Evolutionary conservation across 2,329 filamentous ascomycete genomes (phyloP).

Genomic region (Macrophomina pseudophaseolina): DNA sequence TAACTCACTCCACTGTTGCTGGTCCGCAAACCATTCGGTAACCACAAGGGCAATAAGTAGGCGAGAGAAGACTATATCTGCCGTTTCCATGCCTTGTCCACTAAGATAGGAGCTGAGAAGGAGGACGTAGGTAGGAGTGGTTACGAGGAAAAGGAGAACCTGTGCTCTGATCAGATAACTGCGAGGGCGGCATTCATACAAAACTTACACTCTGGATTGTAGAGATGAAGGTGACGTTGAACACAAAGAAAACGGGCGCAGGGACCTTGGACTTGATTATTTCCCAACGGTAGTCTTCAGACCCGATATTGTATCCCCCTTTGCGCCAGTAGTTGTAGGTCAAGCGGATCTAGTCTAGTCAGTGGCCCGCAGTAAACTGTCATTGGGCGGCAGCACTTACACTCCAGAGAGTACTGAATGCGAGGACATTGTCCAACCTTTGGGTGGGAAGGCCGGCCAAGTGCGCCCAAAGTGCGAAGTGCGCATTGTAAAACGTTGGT

Average conservation of each 20-base stretch:
- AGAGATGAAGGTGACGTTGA: slow-evolving; percentile 91
- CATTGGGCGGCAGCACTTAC: slow-evolving; percentile 54
- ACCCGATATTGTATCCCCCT: slow-evolving; percentile 86
- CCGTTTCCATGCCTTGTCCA: slow-evolving; percentile 50
- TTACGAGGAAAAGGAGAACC: slow-evolving; percentile 77
- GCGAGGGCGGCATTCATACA: slow-evolving; percentile 7
- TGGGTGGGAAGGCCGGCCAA: slow-evolving; percentile 71
- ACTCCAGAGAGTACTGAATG: slow-evolving; percentile 78
- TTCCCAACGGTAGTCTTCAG: slow-evolving; percentile 94
- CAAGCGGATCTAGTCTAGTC: slow-evolving; percentile 66
- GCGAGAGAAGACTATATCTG: slow-evolving; percentile 64
- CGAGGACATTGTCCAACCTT: slow-evolving; percentile 73
- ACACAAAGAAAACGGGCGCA: slow-evolving; percentile 72
- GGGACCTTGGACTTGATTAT: slow-evolving; percentile 72
- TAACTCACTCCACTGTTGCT: slow-evolving; percentile 82
- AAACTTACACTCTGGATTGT: slow-evolving; percentile 67
- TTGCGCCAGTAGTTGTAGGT: slow-evolving; percentile 98
- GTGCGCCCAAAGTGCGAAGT: slow-evolving; percentile 84
- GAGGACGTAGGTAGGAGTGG: slow-evolving; percentile 82
- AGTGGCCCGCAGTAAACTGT: background rate
- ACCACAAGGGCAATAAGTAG: slow-evolving; percentile 62
- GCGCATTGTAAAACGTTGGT: slow-evolving; percentile 82
- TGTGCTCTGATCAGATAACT: slow-evolving; percentile 39
- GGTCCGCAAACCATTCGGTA: slow-evolving; percentile 82
- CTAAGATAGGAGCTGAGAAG: slow-evolving; percentile 73